Evolutionary conservation across 106 monocot genomes (phyloP).

Genomic region (Acanthochlamys bracteata): DNA sequence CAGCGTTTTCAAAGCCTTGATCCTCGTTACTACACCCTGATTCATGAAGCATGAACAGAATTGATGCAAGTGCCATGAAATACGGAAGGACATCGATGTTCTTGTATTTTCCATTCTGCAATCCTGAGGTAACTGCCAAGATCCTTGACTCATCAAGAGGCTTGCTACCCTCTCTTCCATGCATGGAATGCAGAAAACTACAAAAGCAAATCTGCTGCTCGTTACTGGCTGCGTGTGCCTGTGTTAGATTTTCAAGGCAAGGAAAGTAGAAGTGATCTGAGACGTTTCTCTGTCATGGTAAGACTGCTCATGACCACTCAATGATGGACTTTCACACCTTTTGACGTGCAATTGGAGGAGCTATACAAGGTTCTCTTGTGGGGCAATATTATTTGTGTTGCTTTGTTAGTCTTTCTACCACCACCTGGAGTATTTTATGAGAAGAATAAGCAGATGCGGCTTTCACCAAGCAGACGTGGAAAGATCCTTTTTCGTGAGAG

Average conservation of each 20-base stretch:
- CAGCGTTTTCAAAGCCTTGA: conserved; percentile 33
- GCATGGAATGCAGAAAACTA: conserved; percentile 80
- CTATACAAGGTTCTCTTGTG: conserved; percentile 51
- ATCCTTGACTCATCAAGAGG: conserved; percentile 55
- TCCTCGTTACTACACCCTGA: conserved; percentile 68
- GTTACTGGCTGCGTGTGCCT: conserved; percentile 60
- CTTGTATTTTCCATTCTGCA: conserved; percentile 56
- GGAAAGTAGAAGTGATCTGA: conserved; percentile 26
- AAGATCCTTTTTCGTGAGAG: conserved; percentile 24
- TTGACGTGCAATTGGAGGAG: conserved; percentile 55
- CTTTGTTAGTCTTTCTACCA: conserved; percentile 45
- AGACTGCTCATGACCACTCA: conserved; percentile 16
- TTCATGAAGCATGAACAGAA: conserved; percentile 57
- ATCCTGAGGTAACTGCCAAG: conserved; percentile 62
- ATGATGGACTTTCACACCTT: conserved; percentile 36
- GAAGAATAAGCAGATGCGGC: conserved; percentile 33
- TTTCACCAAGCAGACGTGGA: conserved; percentile 22
- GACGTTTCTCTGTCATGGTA: conserved; percentile 77
- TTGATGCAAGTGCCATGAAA: conserved; percentile 6
- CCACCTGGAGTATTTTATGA: conserved; percentile 43
- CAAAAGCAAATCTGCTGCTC: conserved; percentile 33
- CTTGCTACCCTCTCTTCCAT: conserved; percentile 53
- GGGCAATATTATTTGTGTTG: conserved; percentile 45
- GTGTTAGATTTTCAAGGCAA: conserved; percentile 38
- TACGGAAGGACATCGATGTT: conserved; percentile 65